These are phyloP conservation scores for Penicillium nucicola DNA, from an alignment of 495 filamentous ascomycete species.

Conservation along the genomic window DNA sequence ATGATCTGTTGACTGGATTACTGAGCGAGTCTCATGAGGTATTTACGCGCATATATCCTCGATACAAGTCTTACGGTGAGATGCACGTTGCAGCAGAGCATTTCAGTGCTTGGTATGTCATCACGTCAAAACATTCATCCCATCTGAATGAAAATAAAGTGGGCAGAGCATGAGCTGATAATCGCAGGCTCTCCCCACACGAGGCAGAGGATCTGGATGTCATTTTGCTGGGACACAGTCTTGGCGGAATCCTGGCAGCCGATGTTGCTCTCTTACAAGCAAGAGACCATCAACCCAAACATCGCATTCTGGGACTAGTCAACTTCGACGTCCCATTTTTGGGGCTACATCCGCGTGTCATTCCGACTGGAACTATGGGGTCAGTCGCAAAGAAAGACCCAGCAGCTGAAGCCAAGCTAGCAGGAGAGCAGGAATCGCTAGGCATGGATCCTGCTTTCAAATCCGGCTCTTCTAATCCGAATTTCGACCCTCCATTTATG, in stretches of 20 bases:
- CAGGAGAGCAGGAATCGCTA: constrained; percentile 19
- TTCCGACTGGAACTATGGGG: constrained; percentile 73
- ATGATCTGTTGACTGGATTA: constrained; percentile 66
- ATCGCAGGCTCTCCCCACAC: constrained; percentile 66
- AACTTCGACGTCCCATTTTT: constrained; percentile 84
- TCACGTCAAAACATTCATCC: too few species aligned
- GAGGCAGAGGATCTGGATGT: constrained; percentile 73
- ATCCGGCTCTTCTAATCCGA: constrained; percentile 28
- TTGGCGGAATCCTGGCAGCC: constrained; percentile 81
- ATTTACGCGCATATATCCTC: constrained; percentile 88
- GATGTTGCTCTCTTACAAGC: constrained; percentile 67
- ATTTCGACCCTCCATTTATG: constrained; percentile 67
- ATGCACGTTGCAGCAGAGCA: constrained; percentile 72
- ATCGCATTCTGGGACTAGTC: constrained; percentile 79
- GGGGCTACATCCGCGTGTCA: constrained; percentile 85
- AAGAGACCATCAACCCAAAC: constrained; percentile 30
- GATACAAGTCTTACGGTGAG: constrained; percentile 77
- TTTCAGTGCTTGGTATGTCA: constrained; percentile 72
- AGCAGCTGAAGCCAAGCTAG: constrained; percentile 25
- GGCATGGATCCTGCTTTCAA: constrained; percentile 18
- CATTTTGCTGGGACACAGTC: constrained; percentile 82
- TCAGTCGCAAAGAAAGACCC: constrained; percentile 59
- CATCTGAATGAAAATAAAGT: too few species aligned
- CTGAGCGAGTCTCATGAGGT: constrained; percentile 72
- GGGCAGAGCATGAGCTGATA: not conserved